Evolutionary conservation across 1,139 yeast species (phyloP), one percentile per base, ranked within the genome.

Genomic region (Debaryomyces coudertii): DNA sequence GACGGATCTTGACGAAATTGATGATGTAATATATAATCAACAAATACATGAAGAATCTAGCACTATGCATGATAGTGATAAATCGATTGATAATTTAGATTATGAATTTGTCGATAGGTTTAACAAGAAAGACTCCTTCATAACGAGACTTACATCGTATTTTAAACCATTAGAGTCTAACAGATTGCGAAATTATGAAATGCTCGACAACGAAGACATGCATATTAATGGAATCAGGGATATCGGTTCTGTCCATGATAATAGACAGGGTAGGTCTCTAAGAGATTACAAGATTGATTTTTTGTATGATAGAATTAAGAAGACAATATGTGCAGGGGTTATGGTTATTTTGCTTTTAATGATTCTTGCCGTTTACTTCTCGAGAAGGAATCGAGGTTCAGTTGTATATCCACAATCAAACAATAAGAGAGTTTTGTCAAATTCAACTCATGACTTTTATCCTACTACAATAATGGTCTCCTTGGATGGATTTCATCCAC

Each of bases 401-500:
- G 25, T 16, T 1, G 16, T 16, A 16, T 16, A 38, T 29, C 22
- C 41, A 7, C 14, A 36, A 27, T 15, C 18, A 16, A 16, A 12
- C 18, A 38, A 28, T n/a, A 38, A 38, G 41, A 12, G 30, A 18
- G 16, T 66, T 1, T 57, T 80, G 20, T 68, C 76, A 16, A 90
- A 90, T 61, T 88, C 93, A 2, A 88, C 97, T 0, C 84, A 83
- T 51, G 68, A 69, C 1, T 90, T 85, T 64, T 73, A 83, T 54
- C 89, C 95, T 16, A 83, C 96, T 3, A 90, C 97, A 0, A 66
- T 90, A 1, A 63, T 90, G 44, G 71, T 90, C 1, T 88, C 96
- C 0, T 64, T 90, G 35, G 97, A 88, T 61, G 97, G 97, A 9
- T 87, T 90, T 65, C 96, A 90, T 61, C 97, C 97, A 7, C 95